A percentile compares a stretch with the other conserved stretches of the same genome.
phyloP scores from a whole-genome alignment of 257 asterid species.

The Galeopsis tetrahit region DNA sequence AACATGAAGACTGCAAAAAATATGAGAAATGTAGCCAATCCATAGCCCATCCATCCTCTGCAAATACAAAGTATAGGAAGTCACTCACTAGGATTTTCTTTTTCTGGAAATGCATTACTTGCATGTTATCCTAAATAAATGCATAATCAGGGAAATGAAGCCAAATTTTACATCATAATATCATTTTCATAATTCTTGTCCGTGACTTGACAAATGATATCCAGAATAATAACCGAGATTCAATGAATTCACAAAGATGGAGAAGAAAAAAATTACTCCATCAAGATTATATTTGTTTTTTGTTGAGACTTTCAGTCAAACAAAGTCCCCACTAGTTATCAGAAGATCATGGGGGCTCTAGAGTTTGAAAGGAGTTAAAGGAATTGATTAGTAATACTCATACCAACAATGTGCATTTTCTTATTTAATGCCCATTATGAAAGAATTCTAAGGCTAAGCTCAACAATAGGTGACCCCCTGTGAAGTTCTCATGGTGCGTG shows the following conservation, averaged over 20 bases:
- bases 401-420: no score
- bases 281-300: background rate
- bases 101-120: background rate
- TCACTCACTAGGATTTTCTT: slow-evolving; percentile 5
- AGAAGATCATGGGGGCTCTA: no score
- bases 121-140: slow-evolving; percentile 22
- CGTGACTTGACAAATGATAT: slow-evolving; percentile 8
- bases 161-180: slow-evolving; percentile 1
- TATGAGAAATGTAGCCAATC: slow-evolving; percentile 49
- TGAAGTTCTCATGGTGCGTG: no score
- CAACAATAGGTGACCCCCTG: no score
- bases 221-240: background rate
- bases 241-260: background rate
- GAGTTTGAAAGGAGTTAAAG: no score
- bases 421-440: no score
- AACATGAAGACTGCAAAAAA: slow-evolving; percentile 73
- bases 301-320: no score
- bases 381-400: no score
- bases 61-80: slow-evolving; percentile 31
- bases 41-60: slow-evolving; percentile 90
- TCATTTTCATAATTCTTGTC: background rate
- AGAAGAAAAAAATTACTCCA: background rate
- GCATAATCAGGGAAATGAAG: slow-evolving; percentile 19
- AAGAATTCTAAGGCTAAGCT: no score
- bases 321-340: no score